Conservation (phyloP, 352 stramenopile genomes). For the Blastocystis sp. region DNA sequence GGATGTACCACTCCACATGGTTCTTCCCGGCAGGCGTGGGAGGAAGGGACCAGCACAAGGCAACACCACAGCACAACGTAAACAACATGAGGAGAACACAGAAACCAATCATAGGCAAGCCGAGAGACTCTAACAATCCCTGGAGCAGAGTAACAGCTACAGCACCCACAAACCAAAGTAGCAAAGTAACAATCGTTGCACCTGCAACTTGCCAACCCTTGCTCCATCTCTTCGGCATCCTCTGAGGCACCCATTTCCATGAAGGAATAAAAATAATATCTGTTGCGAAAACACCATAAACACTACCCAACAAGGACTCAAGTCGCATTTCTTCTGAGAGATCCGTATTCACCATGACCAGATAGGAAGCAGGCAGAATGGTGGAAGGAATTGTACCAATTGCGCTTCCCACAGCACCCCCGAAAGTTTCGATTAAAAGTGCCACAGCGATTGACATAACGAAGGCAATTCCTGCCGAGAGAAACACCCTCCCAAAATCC, state of each 20-base stretch:
- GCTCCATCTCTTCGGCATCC: background rate
- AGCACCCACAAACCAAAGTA: background rate
- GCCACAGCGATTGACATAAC: background rate
- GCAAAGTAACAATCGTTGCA: background rate
- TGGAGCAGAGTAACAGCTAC: background rate
- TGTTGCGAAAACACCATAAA: background rate
- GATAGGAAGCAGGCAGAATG: background rate
- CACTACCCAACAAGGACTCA: background rate
- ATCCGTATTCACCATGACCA: background rate
- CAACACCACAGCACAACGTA: background rate
- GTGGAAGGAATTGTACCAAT: conserved; percentile 14
- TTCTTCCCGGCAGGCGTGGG: background rate
- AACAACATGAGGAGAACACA: background rate
- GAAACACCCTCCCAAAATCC: background rate
- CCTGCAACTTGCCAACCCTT: background rate
- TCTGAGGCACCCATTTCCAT: background rate
- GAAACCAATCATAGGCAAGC: background rate
- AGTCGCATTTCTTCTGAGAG: background rate
- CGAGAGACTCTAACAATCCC: background rate
- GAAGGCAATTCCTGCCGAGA: background rate
- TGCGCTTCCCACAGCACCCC: background rate
- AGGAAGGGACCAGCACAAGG: background rate
- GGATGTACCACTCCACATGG: background rate
- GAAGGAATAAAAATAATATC: background rate
- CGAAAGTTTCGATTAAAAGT: background rate